Evolutionary conservation across 306 rosid species (phyloP), one percentile per base, ranked within the genome.

Genomic region (Cajanus cajan): DNA sequence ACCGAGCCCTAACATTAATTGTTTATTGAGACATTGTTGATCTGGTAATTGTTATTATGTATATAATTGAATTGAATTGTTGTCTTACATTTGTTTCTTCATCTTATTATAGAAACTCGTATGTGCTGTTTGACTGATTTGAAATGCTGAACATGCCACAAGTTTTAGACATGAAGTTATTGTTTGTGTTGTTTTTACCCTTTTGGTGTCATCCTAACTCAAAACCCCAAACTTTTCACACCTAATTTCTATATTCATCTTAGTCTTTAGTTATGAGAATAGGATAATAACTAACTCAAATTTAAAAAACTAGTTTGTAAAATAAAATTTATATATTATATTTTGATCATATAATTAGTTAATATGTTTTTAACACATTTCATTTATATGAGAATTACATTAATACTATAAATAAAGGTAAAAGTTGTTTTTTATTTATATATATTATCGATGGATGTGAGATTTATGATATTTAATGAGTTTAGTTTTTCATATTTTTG

Each of bases 1-100:
- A 73, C 59, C 77, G 36, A 37, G 14, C 50, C 48, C 69, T 73
- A 72, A 68, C 61, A 68, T 78, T 64, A 21, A 77, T 71, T 66
- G 62, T 52, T 62, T 13, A 31, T 12, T 51, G 44, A 64, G 65
- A 85, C 68, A 59, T 41, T 8, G 31, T 67, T 85, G 61, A n/a
- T 79, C 41, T 37, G 43, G 70, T 81, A 83, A 85, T 85, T 75
- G 62, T 76, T 77, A 62, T 81, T 65, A 62, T 85, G 86, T 78
- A 85, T 48, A 85, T 77, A 81, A 80, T 71, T 84, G 33, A 31
- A 83, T 59, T 80, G 21, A 28, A 78, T 77, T 37, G 16, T 33
- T 72, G 57, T 77, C 33, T 77, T 43, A 6, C 44, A 54, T 39
- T 77, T 66, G 66, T 71, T 65, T 68, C 70, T 55, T 71, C 73